Percentiles rank a stretch among this genome's conserved stretches.
Conservation (phyloP, 2,329 filamentous ascomycete species). For the Didymella sp. region DNA sequence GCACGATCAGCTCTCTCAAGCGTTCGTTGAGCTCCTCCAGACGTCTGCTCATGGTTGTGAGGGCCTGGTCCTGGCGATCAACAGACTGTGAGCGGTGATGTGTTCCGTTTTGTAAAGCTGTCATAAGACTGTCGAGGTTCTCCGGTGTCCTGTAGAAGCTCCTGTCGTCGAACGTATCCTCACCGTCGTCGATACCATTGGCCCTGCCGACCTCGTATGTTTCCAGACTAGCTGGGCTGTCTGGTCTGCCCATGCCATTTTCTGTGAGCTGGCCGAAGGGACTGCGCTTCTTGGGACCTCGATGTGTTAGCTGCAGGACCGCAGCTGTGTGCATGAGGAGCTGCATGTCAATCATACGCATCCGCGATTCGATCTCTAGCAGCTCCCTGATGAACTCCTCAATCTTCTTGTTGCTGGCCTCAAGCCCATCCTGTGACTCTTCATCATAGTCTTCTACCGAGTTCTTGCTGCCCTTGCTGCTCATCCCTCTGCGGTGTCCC, state of each 20-base stretch:
- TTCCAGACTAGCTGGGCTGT: slow-evolving; percentile 79
- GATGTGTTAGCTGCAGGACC: slow-evolving; percentile 89
- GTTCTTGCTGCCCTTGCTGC: slow-evolving; percentile 54
- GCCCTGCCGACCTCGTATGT: slow-evolving; percentile 65
- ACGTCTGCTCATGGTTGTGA: slow-evolving; percentile 69
- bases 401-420: slow-evolving; percentile 78
- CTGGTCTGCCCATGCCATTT: slow-evolving; percentile 59
- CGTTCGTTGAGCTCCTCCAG: slow-evolving; percentile 72
- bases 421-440: slow-evolving; percentile 74
- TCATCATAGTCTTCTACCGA: slow-evolving; percentile 43
- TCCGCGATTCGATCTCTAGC: slow-evolving; percentile 77
- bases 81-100: slow-evolving; percentile 38
- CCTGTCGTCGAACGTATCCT: slow-evolving; percentile 76
- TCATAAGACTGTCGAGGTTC: slow-evolving; percentile 61
- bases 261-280: slow-evolving; percentile 51
- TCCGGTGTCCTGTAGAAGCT: slow-evolving; percentile 76
- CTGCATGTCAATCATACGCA: slow-evolving; percentile 74
- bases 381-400: slow-evolving; percentile 84
- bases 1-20: slow-evolving; percentile 70
- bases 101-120: slow-evolving; percentile 47
- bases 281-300: slow-evolving; percentile 68
- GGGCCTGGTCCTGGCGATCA: slow-evolving; percentile 54
- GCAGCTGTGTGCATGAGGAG: slow-evolving; percentile 91
- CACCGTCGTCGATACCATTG: slow-evolving; percentile 60
- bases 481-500: slow-evolving; percentile 59